phyloP scores from a whole-genome alignment of 441 rosid genomes.

The Erodium chrysanthum region DNA sequence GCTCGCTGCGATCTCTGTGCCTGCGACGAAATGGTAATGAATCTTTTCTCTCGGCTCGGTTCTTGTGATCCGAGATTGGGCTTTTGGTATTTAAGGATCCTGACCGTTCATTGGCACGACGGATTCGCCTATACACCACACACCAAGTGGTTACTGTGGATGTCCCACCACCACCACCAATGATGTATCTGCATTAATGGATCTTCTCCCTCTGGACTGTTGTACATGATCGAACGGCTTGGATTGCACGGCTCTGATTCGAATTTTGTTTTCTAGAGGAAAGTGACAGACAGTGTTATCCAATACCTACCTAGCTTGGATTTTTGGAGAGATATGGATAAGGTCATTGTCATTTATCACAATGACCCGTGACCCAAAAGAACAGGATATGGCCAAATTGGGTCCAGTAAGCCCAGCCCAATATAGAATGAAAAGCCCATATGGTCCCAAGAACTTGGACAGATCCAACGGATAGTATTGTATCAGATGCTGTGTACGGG shows the following conservation, averaged over 20 bases:
- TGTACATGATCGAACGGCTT: background rate
- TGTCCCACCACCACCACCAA: no score
- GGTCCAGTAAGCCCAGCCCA: background rate
- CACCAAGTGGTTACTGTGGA: background rate
- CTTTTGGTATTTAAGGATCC: background rate
- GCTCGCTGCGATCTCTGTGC: background rate
- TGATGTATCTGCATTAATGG: background rate
- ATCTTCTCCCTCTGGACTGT: background rate
- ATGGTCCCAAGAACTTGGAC: no score
- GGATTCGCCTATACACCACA: background rate
- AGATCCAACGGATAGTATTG: no score
- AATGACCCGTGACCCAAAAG: no score
- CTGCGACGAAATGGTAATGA: no score
- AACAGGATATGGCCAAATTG: no score
- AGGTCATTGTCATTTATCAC: background rate
- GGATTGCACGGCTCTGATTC: background rate
- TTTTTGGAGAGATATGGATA: background rate
- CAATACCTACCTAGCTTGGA: background rate
- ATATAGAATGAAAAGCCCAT: background rate
- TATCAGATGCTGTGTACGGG: no score
- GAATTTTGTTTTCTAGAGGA: no score
- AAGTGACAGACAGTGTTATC: no score
- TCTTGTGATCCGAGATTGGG: no score
- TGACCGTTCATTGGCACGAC: background rate
- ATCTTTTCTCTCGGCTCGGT: no score